phyloP scores from a whole-genome alignment of 192 early-diverging fungal species.

The Geosiphon pyriformis region DNA sequence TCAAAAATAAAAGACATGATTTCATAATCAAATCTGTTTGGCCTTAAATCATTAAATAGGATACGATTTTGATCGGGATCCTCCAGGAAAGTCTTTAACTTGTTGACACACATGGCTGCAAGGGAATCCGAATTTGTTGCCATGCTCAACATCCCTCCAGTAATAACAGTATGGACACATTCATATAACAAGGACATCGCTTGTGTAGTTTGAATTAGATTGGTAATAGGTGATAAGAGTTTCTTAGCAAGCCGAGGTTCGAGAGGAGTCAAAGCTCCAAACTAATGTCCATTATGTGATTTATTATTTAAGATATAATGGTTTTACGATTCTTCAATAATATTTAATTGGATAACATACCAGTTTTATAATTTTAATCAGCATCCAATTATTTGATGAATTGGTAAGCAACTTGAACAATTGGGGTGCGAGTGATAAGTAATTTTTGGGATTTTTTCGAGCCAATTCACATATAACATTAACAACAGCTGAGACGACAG shows the following conservation, averaged over 20 bases:
- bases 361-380: constrained; percentile 99
- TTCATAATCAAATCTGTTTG: neutral
- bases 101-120: constrained; percentile 75
- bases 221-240: constrained; percentile 74
- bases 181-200: constrained; percentile 99
- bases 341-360: constrained; percentile 40
- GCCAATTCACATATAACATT: constrained; percentile 97
- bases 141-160: constrained; percentile 78
- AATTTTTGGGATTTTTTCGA: constrained; percentile 84
- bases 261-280: constrained; percentile 83
- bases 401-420: constrained; percentile 86
- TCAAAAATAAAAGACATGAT: neutral
- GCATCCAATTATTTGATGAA: constrained; percentile 97
- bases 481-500: constrained; percentile 88
- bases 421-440: constrained; percentile 90
- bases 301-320: neutral
- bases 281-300: constrained; percentile 41
- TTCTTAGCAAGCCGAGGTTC: constrained; percentile 94
- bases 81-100: constrained; percentile 76
- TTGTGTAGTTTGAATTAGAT: constrained; percentile 77
- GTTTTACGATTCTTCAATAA: neutral
- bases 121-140: constrained; percentile 52
- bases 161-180: constrained; percentile 90
- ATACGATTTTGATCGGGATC: constrained; percentile 88
- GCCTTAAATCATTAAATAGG: constrained; percentile 18